Percentiles rank a stretch among this genome's conserved stretches.
Conservation (phyloP, 371 early-diverging fungal species). For the Capillidium rhysosporum region DNA sequence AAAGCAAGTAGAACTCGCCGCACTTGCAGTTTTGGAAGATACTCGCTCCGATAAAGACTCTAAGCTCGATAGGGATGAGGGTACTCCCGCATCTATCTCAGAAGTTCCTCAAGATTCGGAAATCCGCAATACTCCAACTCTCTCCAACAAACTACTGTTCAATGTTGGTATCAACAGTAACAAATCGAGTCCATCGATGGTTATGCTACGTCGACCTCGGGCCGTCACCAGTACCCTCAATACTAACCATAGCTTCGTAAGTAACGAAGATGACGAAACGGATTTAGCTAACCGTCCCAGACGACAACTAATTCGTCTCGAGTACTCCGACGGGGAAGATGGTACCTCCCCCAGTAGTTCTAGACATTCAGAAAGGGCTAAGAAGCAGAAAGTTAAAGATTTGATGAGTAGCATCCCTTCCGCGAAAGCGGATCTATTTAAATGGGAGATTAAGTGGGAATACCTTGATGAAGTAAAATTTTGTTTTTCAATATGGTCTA, state of each 20-base stretch:
- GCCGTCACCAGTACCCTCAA: conserved; percentile 21
- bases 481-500: neutral
- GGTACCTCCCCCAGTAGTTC: conserved; percentile 2
- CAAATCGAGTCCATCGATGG: too few species aligned
- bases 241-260: conserved; percentile 15
- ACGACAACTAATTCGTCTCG: conserved; percentile 35
- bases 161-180: conserved; percentile 7
- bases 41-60: conserved; percentile 11
- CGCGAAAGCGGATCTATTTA: conserved; percentile 49
- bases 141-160: conserved; percentile 4
- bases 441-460: conserved; percentile 58
- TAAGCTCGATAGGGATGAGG: neutral
- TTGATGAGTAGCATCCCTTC: conserved; percentile 56
- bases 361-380: conserved; percentile 14
- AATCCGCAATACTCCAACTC: too few species aligned
- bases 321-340: conserved; percentile 28
- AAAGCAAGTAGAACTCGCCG: conserved; percentile 9
- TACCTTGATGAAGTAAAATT: conserved; percentile 38
- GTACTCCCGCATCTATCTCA: neutral
- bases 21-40: conserved; percentile 14
- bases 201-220: conserved; percentile 9
- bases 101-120: too few species aligned
- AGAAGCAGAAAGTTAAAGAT: conserved; percentile 30
- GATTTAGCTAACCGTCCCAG: conserved; percentile 18
- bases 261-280: conserved; percentile 26